phyloP scores from a whole-genome alignment of 1,284 basidiomycete species.

The Flammula alnicola region DNA sequence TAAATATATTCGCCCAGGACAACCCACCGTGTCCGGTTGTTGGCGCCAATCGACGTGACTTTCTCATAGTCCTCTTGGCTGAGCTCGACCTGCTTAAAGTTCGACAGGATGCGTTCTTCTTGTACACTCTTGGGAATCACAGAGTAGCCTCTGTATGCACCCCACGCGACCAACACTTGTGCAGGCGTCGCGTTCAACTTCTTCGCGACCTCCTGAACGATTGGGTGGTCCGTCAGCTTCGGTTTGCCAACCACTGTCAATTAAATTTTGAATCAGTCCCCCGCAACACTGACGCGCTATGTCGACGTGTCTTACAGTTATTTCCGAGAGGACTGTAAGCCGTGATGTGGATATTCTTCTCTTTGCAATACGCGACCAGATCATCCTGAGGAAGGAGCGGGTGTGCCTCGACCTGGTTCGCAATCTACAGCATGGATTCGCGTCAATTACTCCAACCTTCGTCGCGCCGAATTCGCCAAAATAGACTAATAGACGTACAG shows the following conservation, averaged over 20 bases:
- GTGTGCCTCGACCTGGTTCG: conserved; percentile 88
- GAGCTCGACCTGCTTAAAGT: conserved; percentile 73
- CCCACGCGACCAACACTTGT: conserved; percentile 77
- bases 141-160: conserved; percentile 62
- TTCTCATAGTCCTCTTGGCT: conserved; percentile 64
- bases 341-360: conserved; percentile 79
- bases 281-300: neutral
- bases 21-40: conserved; percentile 53
- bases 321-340: conserved; percentile 89
- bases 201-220: conserved; percentile 64
- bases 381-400: conserved; percentile 77
- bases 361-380: conserved; percentile 69
- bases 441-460: neutral
- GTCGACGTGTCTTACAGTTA: conserved; percentile 50
- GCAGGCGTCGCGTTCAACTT: conserved; percentile 63
- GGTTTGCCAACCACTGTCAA: conserved; percentile 55
- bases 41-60: conserved; percentile 57
- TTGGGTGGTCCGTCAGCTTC: conserved; percentile 65
- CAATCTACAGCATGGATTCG: conserved; percentile 42
- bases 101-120: conserved; percentile 64
- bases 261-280: conserved; percentile 3
- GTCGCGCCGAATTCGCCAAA: neutral
- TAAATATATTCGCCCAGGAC: neutral
- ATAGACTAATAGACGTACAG: conserved; percentile 42
- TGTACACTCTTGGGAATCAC: conserved; percentile 79